phyloP scores from a whole-genome alignment of 2,329 filamentous ascomycete species.

The Monosporascus sp. region DNA sequence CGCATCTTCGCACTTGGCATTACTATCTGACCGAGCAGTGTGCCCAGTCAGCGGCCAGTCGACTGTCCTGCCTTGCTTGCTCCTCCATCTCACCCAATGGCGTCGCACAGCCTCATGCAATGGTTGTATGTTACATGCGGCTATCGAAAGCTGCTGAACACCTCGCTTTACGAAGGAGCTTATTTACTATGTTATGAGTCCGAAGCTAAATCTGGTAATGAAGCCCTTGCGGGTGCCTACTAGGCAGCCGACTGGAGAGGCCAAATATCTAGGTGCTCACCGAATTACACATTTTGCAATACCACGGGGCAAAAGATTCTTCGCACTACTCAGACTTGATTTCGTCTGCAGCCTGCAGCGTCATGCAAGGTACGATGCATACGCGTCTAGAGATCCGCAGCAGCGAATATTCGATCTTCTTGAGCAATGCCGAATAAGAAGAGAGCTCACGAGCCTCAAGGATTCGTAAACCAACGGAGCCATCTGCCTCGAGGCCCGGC shows the following conservation, averaged over 20 bases:
- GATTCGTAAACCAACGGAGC: conserved; percentile 18
- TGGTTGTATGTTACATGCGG: not conserved
- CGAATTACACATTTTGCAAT: not conserved
- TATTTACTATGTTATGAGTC: no score
- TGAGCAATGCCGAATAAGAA: conserved; percentile 23
- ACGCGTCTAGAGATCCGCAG: conserved; percentile 18
- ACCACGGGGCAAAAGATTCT: not conserved
- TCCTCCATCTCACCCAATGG: not conserved
- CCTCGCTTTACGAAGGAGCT: no score
- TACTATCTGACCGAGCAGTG: not conserved
- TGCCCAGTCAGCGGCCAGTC: not conserved
- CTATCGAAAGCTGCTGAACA: not conserved
- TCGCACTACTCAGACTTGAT: conserved; percentile 3
- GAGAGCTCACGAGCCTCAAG: conserved; percentile 23
- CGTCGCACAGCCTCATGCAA: not conserved
- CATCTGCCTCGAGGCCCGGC: conserved; percentile 9
- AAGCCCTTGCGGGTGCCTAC: not conserved
- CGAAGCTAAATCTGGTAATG: no score
- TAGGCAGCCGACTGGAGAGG: not conserved
- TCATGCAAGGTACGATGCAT: conserved; percentile 27
- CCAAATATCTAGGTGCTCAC: not conserved
- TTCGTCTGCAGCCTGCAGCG: conserved; percentile 8
- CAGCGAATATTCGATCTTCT: conserved; percentile 18
- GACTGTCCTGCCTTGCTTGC: not conserved
- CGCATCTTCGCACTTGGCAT: not conserved